Conservation (phyloP, 2,329 filamentous ascomycete species). For the Waltergamsia citrina region DNA sequence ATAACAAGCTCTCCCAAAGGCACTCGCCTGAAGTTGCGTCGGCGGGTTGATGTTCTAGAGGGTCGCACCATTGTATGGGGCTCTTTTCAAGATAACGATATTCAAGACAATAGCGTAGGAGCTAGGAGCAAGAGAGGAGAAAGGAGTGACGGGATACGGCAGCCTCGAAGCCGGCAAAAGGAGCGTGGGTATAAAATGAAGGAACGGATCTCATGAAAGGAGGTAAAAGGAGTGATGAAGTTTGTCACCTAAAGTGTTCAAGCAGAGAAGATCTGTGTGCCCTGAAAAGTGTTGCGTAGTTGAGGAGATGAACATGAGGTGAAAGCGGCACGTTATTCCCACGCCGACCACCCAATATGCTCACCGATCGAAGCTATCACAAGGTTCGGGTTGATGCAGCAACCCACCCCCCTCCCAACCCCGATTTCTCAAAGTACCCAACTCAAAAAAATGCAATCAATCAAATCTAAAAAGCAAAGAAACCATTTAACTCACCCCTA, state of each 20-base stretch:
- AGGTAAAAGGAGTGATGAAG: too few species aligned
- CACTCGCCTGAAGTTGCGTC: constrained; percentile 9
- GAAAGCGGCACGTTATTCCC: too few species aligned
- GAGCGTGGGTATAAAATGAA: too few species aligned
- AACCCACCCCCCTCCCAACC: too few species aligned
- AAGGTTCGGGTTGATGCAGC: background rate
- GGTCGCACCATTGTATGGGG: background rate
- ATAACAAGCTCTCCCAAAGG: constrained; percentile 17
- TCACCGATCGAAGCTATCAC: background rate
- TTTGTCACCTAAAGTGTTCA: too few species aligned
- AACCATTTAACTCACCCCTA: constrained; percentile 18
- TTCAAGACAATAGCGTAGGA: too few species aligned
- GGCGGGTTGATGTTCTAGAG: background rate
- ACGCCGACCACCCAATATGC: too few species aligned
- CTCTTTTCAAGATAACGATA: background rate
- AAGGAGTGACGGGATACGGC: background rate
- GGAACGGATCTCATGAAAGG: too few species aligned
- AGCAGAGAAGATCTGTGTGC: too few species aligned
- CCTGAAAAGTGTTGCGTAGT: background rate
- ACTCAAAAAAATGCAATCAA: too few species aligned
- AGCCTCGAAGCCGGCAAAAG: too few species aligned
- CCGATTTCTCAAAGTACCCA: too few species aligned
- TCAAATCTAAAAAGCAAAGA: constrained; percentile 1
- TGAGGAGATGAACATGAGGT: background rate
- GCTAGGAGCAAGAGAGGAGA: background rate